Evolutionary conservation across 306 rosid species (phyloP).

Genomic region (Oxytropis ochrocephala): DNA sequence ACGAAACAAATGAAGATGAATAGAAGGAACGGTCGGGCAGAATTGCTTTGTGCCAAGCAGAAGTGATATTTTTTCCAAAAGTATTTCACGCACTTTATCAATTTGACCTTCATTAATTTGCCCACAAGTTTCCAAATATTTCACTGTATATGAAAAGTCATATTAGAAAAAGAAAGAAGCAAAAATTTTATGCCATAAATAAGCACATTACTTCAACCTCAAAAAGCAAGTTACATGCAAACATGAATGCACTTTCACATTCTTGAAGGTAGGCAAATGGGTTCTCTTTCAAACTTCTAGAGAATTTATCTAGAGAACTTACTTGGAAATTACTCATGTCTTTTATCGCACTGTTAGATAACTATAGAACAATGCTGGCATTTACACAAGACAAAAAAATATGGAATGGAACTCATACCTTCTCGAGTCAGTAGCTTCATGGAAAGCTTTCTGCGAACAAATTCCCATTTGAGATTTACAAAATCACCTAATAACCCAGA

Average conservation of each 20-base stretch:
- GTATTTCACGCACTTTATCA: constrained; percentile 44
- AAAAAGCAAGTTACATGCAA: neutral
- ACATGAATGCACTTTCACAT: neutral
- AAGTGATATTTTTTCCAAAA: constrained; percentile 42
- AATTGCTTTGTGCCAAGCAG: constrained; percentile 56
- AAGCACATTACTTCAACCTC: too few relatives aligned
- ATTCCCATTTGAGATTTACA: constrained; percentile 77
- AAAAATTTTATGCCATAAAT: neutral
- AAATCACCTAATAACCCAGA: constrained; percentile 45
- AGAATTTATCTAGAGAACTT: neutral
- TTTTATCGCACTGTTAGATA: too few relatives aligned
- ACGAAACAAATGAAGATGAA: constrained; percentile 39
- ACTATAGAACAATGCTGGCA: neutral
- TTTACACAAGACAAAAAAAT: constrained; percentile 7
- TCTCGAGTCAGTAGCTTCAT: constrained; percentile 54
- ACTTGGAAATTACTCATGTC: too few relatives aligned
- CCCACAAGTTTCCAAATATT: constrained; percentile 37
- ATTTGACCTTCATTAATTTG: constrained; percentile 27
- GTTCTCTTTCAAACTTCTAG: neutral
- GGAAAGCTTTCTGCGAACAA: constrained; percentile 55
- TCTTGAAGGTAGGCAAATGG: neutral
- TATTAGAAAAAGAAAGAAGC: constrained; percentile 11
- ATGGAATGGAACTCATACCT: constrained; percentile 41
- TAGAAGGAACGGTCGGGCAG: constrained; percentile 22
- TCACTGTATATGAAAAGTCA: constrained; percentile 43